These are phyloP conservation scores for Saccharomycopsis synnaedendra DNA, from an alignment of 805 yeast genomes.

Conservation along the genomic window DNA sequence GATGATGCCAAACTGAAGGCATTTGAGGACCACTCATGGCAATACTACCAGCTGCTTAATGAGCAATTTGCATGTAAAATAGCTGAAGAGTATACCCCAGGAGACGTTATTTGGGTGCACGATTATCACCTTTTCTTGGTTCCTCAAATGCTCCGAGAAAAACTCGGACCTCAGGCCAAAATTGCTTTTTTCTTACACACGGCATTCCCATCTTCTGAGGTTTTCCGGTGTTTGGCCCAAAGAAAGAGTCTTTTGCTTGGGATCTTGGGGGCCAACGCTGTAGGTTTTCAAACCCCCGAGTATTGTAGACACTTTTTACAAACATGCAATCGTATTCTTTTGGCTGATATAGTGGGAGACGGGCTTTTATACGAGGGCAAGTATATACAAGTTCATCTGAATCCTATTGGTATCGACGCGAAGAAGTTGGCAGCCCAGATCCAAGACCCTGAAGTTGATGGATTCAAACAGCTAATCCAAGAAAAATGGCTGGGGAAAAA, in stretches of 20 bases:
- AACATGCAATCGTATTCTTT: constrained; percentile 72
- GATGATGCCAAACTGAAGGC: constrained; percentile 91
- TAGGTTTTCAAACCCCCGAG: constrained; percentile 86
- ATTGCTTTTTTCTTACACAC: constrained; percentile 91
- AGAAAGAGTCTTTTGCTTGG: constrained; percentile 70
- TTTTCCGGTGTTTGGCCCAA: constrained; percentile 87
- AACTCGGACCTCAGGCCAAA: constrained; percentile 61
- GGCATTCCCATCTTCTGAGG: constrained; percentile 92
- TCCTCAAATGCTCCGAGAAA: constrained; percentile 70
- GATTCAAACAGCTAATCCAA: constrained; percentile 61
- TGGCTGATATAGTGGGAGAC: constrained; percentile 68
- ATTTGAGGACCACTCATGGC: constrained; percentile 93
- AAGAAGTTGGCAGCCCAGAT: constrained; percentile 37
- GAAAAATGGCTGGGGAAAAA: constrained; percentile 66
- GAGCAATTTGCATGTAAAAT: constrained; percentile 71
- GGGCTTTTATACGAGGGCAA: constrained; percentile 48
- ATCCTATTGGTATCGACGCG: constrained; percentile 76
- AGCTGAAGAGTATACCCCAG: constrained; percentile 52
- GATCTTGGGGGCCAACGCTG: constrained; percentile 76
- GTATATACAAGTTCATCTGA: constrained; percentile 42
- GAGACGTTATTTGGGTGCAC: constrained; percentile 84
- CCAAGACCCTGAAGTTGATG: constrained; percentile 36
- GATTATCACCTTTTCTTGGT: constrained; percentile 86
- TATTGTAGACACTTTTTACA: constrained; percentile 90
- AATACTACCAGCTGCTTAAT: constrained; percentile 64